Conservation (phyloP, 352 stramenopile species). For the Globisporangium splendens region DNA sequence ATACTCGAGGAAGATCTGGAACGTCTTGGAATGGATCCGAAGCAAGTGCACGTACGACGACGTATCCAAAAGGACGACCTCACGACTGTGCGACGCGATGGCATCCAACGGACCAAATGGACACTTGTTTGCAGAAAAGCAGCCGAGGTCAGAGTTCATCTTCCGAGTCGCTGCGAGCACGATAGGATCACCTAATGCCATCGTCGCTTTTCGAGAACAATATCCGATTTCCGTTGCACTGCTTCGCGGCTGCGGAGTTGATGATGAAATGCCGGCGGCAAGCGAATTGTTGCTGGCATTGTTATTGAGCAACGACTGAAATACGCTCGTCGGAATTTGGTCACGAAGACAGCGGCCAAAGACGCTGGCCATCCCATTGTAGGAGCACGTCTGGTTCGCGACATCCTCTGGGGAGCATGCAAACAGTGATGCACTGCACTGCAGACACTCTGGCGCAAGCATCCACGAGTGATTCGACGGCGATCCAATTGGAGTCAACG, state of each 20-base stretch:
- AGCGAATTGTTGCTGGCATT: neutral
- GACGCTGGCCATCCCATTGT: constrained; percentile 7
- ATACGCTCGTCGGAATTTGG: constrained; percentile 3
- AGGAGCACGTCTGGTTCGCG: constrained; percentile 12
- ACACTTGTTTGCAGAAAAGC: constrained; percentile 16
- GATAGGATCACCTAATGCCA: neutral
- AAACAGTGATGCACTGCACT: constrained; percentile 15
- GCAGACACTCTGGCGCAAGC: constrained; percentile 13
- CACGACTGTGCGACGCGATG: constrained; percentile 1
- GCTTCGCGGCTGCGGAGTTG: neutral
- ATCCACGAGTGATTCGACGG: constrained; percentile 11
- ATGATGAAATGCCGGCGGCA: no score
- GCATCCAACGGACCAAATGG: constrained; percentile 22
- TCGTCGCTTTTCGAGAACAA: constrained; percentile 6
- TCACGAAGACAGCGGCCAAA: constrained; percentile 13
- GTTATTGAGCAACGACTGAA: constrained; percentile 1
- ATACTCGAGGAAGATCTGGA: constrained; percentile 11
- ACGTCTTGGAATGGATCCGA: constrained; percentile 6
- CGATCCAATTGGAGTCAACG: constrained; percentile 4
- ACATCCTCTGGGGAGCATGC: constrained; percentile 5
- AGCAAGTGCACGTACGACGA: constrained; percentile 18
- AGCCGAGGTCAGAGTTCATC: constrained; percentile 11
- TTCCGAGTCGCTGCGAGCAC: neutral
- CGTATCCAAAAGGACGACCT: constrained; percentile 3
- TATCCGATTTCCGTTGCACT: constrained; percentile 3